Base-by-base conservation (phyloP, 129 eudicot genomes). In the Arctium lappa region DNA sequence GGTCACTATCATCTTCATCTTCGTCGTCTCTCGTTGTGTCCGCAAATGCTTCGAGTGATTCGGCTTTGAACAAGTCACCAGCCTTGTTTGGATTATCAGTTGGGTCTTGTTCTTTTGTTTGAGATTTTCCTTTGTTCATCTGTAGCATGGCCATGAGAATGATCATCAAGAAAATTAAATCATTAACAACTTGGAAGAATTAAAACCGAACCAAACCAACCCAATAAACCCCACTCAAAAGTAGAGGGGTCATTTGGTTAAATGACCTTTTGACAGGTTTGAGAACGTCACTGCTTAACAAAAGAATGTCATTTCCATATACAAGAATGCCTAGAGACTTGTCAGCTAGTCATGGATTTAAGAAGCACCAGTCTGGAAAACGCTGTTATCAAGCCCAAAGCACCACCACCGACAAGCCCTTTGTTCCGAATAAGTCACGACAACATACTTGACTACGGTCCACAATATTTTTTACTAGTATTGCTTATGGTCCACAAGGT, bases 91-190 rank as follows among this genome's bases (percentile, higher is more conserved):
- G 92, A 80, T 87, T 84, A 42, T 85, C 87, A 33, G 88, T 81
- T 72, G 88, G 92, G 82, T 73, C 75, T 82, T 50, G 83, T 68
- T 78, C 89, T 83, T 91, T 86, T 73, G 87, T 44, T 63, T 86
- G 81, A 76, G 97, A 31, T 80, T 93, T 96, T 80, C 90, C 99
- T 91, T 96, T 96, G 85, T 93, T 91, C 97, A 96, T 96, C 99
- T 96, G 95, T 88, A 38, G 46, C 42, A 83, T 48, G 33, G 69
- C 15, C 71, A 79, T 9, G 5, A 77, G 34, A 69, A 72, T 73
- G 13, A 80, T 44, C 72, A 73, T 60, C 31, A 44, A 22, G 37
- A n/a, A 78, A 62, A 60, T 27, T 12, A 39, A 74, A 66, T 11
- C 34, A 31, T 22, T 33, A 33, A 37, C 66, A 33, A 44, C 18